Conservation (phyloP, 108 stramenopile species). For the Parietichytrium sp. region DNA sequence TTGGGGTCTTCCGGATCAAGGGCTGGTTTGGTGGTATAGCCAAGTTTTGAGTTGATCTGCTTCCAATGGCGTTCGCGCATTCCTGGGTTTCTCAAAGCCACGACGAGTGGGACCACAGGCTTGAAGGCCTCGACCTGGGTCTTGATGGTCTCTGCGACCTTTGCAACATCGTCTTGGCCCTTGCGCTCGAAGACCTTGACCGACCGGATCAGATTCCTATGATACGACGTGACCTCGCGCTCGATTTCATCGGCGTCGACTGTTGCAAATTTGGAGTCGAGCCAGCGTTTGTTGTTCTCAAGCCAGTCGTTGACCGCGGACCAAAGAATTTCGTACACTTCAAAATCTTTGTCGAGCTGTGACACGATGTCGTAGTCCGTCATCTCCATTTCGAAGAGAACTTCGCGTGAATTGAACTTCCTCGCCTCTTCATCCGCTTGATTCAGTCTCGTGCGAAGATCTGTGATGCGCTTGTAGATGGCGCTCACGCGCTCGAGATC, state of each 20-base stretch:
- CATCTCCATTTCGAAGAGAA: constrained; percentile 56
- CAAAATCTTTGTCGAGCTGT: constrained; percentile 56
- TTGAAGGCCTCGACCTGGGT: constrained; percentile 49
- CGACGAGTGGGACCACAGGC: constrained; percentile 59
- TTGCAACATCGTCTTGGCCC: constrained; percentile 49
- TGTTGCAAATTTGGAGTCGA: constrained; percentile 42
- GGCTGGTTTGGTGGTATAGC: constrained; percentile 38
- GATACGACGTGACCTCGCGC: constrained; percentile 42
- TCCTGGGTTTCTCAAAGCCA: constrained; percentile 56
- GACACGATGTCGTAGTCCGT: constrained; percentile 64
- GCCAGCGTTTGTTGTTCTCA: constrained; percentile 49
- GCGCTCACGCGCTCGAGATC: constrained; percentile 50
- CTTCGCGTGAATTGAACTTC: constrained; percentile 65
- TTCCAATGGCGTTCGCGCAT: constrained; percentile 59
- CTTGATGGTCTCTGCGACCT: constrained; percentile 60
- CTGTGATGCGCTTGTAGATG: constrained; percentile 47
- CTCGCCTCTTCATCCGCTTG: constrained; percentile 54
- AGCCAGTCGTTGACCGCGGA: constrained; percentile 59
- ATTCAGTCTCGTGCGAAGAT: constrained; percentile 45
- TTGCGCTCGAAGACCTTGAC: constrained; percentile 55
- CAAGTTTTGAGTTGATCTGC: constrained; percentile 40
- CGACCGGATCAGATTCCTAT: constrained; percentile 56
- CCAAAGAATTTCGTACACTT: constrained; percentile 67
- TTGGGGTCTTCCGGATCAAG: constrained; percentile 47
- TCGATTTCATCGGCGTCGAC: constrained; percentile 63